Evolutionary conservation across 345 rosid species (phyloP).

Genomic region (Dimocarpus longan): DNA sequence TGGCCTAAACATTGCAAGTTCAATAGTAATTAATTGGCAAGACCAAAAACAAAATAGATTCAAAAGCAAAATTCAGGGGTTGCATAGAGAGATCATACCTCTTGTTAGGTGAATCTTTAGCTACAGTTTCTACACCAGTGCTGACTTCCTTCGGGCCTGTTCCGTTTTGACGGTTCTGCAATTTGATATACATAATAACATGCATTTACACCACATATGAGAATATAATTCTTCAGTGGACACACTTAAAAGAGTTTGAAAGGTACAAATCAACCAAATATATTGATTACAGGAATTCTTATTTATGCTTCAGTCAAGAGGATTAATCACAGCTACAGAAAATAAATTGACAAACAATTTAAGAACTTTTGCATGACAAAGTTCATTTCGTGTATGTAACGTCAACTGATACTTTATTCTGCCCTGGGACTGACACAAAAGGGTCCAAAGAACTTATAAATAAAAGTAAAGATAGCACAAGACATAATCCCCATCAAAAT

Average conservation of each 20-base stretch:
- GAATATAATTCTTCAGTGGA: slow-evolving; percentile 10
- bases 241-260: background rate
- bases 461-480: background rate
- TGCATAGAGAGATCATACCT: slow-evolving; percentile 27
- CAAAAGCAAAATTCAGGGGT: background rate
- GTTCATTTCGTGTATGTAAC: background rate
- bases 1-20: slow-evolving; percentile 22
- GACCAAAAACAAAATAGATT: background rate
- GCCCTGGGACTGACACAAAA: background rate
- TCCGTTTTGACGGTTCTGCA: slow-evolving; percentile 74
- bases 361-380: background rate
- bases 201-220: background rate
- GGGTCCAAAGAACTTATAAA: background rate
- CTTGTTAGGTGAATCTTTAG: slow-evolving; percentile 22
- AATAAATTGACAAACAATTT: background rate
- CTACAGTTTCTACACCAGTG: slow-evolving; percentile 13
- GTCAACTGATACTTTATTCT: background rate
- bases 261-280: no score
- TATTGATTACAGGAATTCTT: background rate
- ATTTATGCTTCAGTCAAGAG: background rate
- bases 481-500: background rate
- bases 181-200: slow-evolving; percentile 13
- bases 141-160: slow-evolving; percentile 50
- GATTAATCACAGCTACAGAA: background rate
- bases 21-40: background rate